Conservation (phyloP, 2,329 filamentous ascomycete genomes). For the Kalaharituber pfeilii region DNA sequence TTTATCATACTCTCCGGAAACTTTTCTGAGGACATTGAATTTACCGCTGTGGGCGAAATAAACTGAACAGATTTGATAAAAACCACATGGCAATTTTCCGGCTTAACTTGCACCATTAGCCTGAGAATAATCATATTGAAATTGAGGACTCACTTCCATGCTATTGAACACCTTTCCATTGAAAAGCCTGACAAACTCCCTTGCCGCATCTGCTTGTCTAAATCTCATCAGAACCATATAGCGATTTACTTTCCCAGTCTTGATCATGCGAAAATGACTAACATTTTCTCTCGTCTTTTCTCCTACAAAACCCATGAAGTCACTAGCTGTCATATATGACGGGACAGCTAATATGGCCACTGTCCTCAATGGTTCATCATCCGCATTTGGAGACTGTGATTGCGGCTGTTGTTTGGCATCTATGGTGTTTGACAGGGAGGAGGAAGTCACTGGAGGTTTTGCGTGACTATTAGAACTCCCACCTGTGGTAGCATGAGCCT, state of each 20-base stretch:
- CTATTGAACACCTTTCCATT: conserved; percentile 87
- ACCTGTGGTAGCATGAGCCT: conserved; percentile 21
- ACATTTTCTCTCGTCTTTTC: conserved; percentile 72
- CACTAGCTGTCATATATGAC: conserved; percentile 77
- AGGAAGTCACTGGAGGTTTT: conserved; percentile 20
- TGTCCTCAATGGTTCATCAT: conserved; percentile 45
- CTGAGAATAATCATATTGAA: conserved; percentile 14
- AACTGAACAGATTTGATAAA: conserved; percentile 80
- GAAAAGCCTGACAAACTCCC: conserved; percentile 67
- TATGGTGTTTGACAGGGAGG: conserved; percentile 14
- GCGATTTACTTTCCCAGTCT: conserved; percentile 71
- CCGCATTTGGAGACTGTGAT: conserved; percentile 19
- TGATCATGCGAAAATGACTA: conserved; percentile 85
- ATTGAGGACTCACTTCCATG: conserved; percentile 48
- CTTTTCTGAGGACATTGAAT: conserved; percentile 9
- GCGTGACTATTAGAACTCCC: conserved; percentile 24
- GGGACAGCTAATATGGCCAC: conserved; percentile 89
- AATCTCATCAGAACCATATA: conserved; percentile 97
- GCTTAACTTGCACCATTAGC: conserved; percentile 31
- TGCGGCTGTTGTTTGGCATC: conserved; percentile 21
- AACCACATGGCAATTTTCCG: conserved; percentile 85
- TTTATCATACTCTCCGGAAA: conserved; percentile 20
- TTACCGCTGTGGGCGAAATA: conserved; percentile 32
- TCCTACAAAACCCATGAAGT: conserved; percentile 82
- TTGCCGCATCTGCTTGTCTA: conserved; percentile 53